Percentiles rank a stretch among this genome's conserved stretches.
These are phyloP conservation scores for Hyaloperonospora brassicae DNA, from an alignment of 352 stramenopile species.

Conservation along the genomic window DNA sequence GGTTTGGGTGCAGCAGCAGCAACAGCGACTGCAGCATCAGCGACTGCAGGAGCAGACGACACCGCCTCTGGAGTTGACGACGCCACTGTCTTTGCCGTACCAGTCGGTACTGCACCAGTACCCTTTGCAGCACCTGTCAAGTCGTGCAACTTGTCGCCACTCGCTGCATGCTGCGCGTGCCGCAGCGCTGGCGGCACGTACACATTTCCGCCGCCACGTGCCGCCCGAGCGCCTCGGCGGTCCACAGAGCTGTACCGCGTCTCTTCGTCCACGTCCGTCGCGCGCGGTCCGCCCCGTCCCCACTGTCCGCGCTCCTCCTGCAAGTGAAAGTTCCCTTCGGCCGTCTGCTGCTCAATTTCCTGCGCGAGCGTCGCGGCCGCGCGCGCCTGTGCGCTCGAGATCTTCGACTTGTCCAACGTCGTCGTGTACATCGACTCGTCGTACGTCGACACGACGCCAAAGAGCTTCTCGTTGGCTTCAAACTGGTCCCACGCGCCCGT, in stretches of 20 bases:
- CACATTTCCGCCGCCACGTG: constrained; percentile 21
- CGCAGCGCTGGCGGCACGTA: constrained; percentile 67
- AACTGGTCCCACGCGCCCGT: constrained; percentile 92
- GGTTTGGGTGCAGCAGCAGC: constrained; percentile 33
- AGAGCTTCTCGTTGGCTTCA: constrained; percentile 93
- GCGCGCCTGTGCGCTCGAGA: constrained; percentile 82
- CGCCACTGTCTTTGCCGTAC: constrained; percentile 1
- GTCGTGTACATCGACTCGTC: constrained; percentile 99
- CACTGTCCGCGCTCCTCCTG: constrained; percentile 88
- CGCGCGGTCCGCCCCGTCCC: constrained; percentile 21
- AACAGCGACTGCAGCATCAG: constrained; percentile 1
- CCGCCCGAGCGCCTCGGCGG: constrained; percentile 10
- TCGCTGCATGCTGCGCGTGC: constrained; percentile 39
- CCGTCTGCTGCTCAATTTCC: constrained; percentile 91
- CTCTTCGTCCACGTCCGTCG: constrained; percentile 88
- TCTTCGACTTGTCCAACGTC: constrained; percentile 88
- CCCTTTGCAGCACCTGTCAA: constrained; percentile 4
- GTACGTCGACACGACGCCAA: constrained; percentile 92
- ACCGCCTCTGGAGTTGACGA: constrained; percentile 4
- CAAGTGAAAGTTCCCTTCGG: constrained; percentile 89
- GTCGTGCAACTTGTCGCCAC: constrained; percentile 19
- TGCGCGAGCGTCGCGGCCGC: constrained; percentile 89
- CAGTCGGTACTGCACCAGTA: neutral
- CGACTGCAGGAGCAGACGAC: constrained; percentile 3
- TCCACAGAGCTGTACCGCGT: constrained; percentile 93